A percentile compares a stretch with the other conserved stretches of the same genome.
phyloP scores from a whole-genome alignment of 2,329 filamentous ascomycete species.

The Pseudofabraea citricarpa region DNA sequence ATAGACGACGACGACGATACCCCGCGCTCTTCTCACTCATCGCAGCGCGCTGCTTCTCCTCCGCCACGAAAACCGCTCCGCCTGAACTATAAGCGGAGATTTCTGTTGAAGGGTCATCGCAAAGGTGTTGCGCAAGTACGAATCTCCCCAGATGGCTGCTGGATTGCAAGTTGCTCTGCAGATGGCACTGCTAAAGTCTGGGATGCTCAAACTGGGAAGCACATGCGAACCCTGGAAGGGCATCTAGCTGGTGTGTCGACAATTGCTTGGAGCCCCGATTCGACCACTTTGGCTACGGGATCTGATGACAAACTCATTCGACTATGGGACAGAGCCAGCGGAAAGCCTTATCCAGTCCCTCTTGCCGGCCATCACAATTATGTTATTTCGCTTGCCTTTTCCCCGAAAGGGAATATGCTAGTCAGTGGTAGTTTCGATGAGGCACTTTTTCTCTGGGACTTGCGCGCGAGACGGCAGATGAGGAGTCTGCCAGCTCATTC shows the following conservation, averaged over 20 bases:
- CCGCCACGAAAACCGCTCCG: slow-evolving; percentile 19
- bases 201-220: slow-evolving; percentile 71
- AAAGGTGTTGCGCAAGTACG: slow-evolving; percentile 78
- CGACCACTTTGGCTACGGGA: slow-evolving; percentile 79
- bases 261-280: slow-evolving; percentile 91
- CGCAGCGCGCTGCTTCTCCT: slow-evolving; percentile 14
- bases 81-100: slow-evolving; percentile 46
- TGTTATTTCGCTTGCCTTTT: slow-evolving; percentile 89
- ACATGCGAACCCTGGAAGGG: slow-evolving; percentile 85
- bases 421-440: slow-evolving; percentile 96
- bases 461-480: slow-evolving; percentile 83
- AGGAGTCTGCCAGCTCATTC: slow-evolving; percentile 88
- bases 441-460: slow-evolving; percentile 95
- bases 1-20: slow-evolving; percentile 15
- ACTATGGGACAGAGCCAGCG: slow-evolving; percentile 75
- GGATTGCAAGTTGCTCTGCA: slow-evolving; percentile 85
- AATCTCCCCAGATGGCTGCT: slow-evolving; percentile 85
- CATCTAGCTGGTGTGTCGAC: slow-evolving; percentile 91
- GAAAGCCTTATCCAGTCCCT: slow-evolving; percentile 46
- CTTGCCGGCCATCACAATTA: slow-evolving; percentile 93
- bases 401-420: slow-evolving; percentile 96
- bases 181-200: slow-evolving; percentile 91
- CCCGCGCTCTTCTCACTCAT: slow-evolving; percentile 20
- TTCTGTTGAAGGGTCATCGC: slow-evolving; percentile 72
- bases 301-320: slow-evolving; percentile 96